These are phyloP conservation scores for Colletotrichum sansevieriae DNA, from an alignment of 2,329 filamentous ascomycete genomes.

Conservation along the genomic window DNA sequence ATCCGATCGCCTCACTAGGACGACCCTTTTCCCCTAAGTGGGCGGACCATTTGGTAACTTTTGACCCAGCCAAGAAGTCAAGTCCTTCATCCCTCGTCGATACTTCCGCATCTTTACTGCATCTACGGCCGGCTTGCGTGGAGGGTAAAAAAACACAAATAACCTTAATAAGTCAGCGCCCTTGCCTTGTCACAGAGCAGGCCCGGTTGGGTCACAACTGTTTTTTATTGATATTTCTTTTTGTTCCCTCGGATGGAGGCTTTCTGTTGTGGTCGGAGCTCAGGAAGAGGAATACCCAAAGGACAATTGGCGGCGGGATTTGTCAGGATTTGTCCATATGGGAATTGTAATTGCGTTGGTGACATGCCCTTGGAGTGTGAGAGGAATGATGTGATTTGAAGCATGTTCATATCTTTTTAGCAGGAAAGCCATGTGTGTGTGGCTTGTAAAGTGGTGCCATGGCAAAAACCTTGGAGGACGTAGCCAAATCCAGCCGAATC, in stretches of 20 bases:
- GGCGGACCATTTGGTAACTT: slow-evolving; percentile 15
- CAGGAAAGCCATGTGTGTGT: slow-evolving; percentile 13
- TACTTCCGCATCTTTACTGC: slow-evolving; percentile 15
- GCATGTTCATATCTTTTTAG: slow-evolving; percentile 29
- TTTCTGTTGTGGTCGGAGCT: slow-evolving; percentile 33
- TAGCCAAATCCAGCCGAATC: not conserved
- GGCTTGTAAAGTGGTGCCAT: slow-evolving; percentile 36
- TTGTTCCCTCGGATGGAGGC: slow-evolving; percentile 27
- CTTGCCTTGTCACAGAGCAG: slow-evolving; percentile 2
- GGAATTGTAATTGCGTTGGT: slow-evolving; percentile 27
- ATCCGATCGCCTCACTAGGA: slow-evolving; percentile 14
- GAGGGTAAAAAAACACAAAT: not conserved
- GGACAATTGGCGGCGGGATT: slow-evolving; percentile 30
- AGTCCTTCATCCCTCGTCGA: slow-evolving; percentile 10
- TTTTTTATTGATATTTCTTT: slow-evolving; percentile 19
- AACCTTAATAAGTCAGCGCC: slow-evolving; percentile 26
- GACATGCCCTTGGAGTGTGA: slow-evolving; percentile 22
- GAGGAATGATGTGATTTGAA: slow-evolving; percentile 33
- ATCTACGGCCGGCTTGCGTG: slow-evolving; percentile 33
- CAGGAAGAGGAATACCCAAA: slow-evolving; percentile 38
- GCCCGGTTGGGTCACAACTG: slow-evolving; percentile 6
- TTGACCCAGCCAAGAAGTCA: slow-evolving; percentile 26
- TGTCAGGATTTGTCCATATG: slow-evolving; percentile 32
- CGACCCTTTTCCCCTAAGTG: not conserved
- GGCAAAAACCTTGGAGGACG: slow-evolving; percentile 21